Evolutionary conservation across 371 early-diverging fungal genomes (phyloP), one percentile per base, ranked within the genome.

Genomic region (Paraphysoderma sedebokerense): DNA sequence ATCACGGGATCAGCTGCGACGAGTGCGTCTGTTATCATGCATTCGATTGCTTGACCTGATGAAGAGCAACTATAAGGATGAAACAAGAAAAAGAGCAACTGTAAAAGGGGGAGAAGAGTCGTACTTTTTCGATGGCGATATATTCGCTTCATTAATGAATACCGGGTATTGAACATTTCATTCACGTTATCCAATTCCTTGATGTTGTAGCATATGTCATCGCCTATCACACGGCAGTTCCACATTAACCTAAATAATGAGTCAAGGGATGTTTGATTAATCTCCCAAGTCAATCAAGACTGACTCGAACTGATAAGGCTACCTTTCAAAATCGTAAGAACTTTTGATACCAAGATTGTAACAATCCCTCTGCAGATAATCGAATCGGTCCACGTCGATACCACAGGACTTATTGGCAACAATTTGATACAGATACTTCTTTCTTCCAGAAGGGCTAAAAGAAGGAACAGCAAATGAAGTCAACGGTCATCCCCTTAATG

Each of bases 321-420:
- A 58, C 58, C 58, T 63, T 13, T 69, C 65, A 30, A 77, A 73
- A 55, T 93, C 91, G 46, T 85, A 83, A 23, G 82, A 79, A 32
- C 71, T 72, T 37, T 78, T 81, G 23, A 88, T 62, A 0, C 90
- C 89, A 4, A 89, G 65, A 50, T 89, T 83, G 53, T 81, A 76
- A 44, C 85, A 82, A 63, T 95, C 96, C 11, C 98, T 67, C 53
- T 78, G 74, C 37, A 97, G 70, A 52, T 95, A 97, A 59, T 97
- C 98, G 62, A 92, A 93, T 63, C 92, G 92, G 63, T 97, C 98
- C 15, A 95, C 96, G 59, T 97, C 98, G 20, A 95, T 71, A 27
- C 82, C 79, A 53, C 87, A 93, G 46, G 81, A 68, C 58, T 90
- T 82, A 67, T 97, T 97, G 32, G 92, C 84, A 0, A 97, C 96